Evolutionary conservation across 345 rosid species (phyloP), one percentile per base, ranked within the genome.

Genomic region (Rhizophora apiculata): DNA sequence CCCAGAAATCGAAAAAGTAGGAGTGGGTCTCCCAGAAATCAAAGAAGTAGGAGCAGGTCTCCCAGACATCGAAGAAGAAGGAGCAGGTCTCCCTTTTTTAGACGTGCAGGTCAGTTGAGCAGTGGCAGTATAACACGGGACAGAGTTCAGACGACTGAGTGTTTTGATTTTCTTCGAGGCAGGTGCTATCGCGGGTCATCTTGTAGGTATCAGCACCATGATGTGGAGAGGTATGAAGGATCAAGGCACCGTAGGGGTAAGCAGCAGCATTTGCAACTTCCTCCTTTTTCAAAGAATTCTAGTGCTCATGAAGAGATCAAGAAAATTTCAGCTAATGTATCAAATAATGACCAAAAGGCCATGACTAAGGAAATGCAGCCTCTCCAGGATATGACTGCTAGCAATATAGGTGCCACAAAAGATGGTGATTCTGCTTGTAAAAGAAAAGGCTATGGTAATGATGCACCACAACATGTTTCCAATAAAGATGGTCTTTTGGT

Each of bases 111-210:
- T 56, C 76, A 75, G 39, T 65, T 69, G 15, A 30, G 61, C 53
- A 67, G 66, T 65, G 74, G 74, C 65, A 74, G 49, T 72, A 55
- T 34, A 24, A 74, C 81, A 71, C 29, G 68, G 68, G 79, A 49
- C 49, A 84, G 72, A 62, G 75, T 78, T 68, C 83, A 71, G 59
- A 72, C 56, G 68, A 76, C 64, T 34, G 76, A 68, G 20, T 88
- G 93, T 76, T 86, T 88, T 72, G 82, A 88, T 77, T 88, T 81
- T 73, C 76, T 68, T 60, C 82, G 87, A 21, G 87, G 93, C 63
- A 82, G 72, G 81, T 88, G 93, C 77, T 69, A 78, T 27, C 90
- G 90, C 8, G 90, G 88, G 68, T 78, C 82, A 30, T 79, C 84
- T 24, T 88, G 90, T 71, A 88, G 90, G 30, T 88, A 74, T 69